Conservation (phyloP, 2,329 filamentous ascomycete genomes). For the Zymoseptoria ardabiliae region DNA sequence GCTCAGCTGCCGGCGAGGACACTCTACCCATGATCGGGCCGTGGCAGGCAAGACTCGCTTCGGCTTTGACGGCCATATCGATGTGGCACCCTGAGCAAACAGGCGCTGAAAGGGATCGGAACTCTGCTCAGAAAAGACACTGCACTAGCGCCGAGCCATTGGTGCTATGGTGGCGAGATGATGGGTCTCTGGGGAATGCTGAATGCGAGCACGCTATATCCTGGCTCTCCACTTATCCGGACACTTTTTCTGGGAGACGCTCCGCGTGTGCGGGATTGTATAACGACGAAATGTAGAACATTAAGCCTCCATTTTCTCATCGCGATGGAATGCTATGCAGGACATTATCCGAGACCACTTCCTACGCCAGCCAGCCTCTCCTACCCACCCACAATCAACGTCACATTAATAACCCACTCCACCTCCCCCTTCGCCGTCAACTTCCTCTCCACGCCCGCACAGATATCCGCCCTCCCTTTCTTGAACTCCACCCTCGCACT, state of each 20-base stretch:
- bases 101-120: background rate
- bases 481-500: slow-evolving; percentile 12
- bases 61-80: background rate
- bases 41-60: no score
- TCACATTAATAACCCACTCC: slow-evolving; percentile 12
- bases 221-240: background rate
- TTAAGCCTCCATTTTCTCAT: no score
- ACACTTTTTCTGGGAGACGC: background rate
- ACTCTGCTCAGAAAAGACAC: background rate
- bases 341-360: background rate
- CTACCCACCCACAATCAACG: background rate
- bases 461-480: slow-evolving; percentile 10
- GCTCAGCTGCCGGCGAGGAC: background rate
- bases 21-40: background rate
- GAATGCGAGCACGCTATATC: no score
- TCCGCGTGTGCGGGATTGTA: background rate
- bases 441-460: slow-evolving; percentile 8
- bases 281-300: background rate
- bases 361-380: background rate
- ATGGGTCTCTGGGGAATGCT: no score
- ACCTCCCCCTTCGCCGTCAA: slow-evolving; percentile 6
- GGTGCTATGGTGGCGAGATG: no score
- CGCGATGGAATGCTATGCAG: no score
- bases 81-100: background rate
- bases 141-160: no score